phyloP scores from a whole-genome alignment of 1,139 yeast genomes.

The Tardiomyces digboiensis region DNA sequence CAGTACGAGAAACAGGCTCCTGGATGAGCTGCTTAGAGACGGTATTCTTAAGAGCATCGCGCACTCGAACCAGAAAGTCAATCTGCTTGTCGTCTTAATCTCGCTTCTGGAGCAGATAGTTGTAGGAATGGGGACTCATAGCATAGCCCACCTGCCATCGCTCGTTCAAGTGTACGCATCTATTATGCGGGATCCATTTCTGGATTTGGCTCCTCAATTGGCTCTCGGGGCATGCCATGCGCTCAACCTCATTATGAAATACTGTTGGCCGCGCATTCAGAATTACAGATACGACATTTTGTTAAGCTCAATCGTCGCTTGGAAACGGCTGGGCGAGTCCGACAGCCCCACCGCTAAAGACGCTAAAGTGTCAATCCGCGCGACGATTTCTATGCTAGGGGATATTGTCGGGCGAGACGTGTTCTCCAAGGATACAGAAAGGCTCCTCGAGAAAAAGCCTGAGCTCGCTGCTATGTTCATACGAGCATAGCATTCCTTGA shows the following conservation, averaged over 20 bases:
- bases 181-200: constrained; percentile 25
- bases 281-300: constrained; percentile 26
- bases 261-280: constrained; percentile 27
- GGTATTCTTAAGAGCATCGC: constrained; percentile 20
- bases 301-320: constrained; percentile 18
- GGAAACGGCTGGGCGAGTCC: neutral
- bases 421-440: neutral
- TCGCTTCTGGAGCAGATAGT: constrained; percentile 7
- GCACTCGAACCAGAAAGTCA: constrained; percentile 14
- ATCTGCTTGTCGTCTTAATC: constrained; percentile 12
- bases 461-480: neutral
- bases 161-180: constrained; percentile 16
- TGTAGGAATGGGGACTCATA: constrained; percentile 7
- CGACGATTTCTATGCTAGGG: neutral
- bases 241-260: constrained; percentile 15
- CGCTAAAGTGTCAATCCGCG: too few relatives aligned
- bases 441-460: neutral
- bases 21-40: constrained; percentile 19
- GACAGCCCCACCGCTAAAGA: too few relatives aligned
- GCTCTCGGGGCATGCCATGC: constrained; percentile 13
- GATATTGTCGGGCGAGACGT: neutral
- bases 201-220: constrained; percentile 16
- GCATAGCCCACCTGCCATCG: constrained; percentile 18
- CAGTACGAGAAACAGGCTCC: constrained; percentile 5
- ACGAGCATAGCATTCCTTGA: too few relatives aligned